Evolutionary conservation across 2,329 filamentous ascomycete species (phyloP), one percentile per base, ranked within the genome.

Genomic region (Calonectria hongkongensis): DNA sequence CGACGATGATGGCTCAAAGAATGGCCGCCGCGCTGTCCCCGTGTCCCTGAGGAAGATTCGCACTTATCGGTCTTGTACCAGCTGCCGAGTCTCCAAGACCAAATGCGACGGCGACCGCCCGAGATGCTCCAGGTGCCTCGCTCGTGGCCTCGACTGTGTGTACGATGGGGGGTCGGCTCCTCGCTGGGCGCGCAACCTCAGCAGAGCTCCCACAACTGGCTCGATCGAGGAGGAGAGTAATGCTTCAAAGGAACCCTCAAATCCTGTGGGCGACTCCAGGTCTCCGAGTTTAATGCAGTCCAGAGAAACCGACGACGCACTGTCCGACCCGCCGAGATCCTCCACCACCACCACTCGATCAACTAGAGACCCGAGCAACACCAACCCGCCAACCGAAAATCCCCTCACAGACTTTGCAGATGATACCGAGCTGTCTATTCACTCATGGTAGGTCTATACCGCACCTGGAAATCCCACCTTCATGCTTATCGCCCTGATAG

Each of bases 81-180:
- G 76, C 78, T 85, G 84, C 71, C 84, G 84, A 58, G 73, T 84
- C 28, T 85, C 83, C 71, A 85, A 85, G 82, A 85, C 84, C 6
- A 85, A 86, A 78, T 86, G 84, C 75, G 81, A 85, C 62, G 85
- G 84, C 79, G 83, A 83, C 73, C 83, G 84, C 18, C 84, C 84
- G 60, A 81, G 75, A 69, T 86, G 84, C 74, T 81, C 83, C 47
- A 79, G 83, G 65, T 86, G 84, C 74, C 54, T 66, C 60, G 73
- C 78, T 51, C 83, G 84, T 68, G 79, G 80, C 54, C 73, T 82
- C 21, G 83, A 84, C 16, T 86, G 85, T 63, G 76, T 83, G 54
- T 86, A 86, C 70, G 82, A 84, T 70, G 84, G 84, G 48, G 84
- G 81, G 30, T 79, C 83, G 68, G 81, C 82, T 13, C 83, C 83